Evolutionary conservation across 495 filamentous ascomycete species (phyloP).

Genomic region (Aspergillus sclerotioniger): DNA sequence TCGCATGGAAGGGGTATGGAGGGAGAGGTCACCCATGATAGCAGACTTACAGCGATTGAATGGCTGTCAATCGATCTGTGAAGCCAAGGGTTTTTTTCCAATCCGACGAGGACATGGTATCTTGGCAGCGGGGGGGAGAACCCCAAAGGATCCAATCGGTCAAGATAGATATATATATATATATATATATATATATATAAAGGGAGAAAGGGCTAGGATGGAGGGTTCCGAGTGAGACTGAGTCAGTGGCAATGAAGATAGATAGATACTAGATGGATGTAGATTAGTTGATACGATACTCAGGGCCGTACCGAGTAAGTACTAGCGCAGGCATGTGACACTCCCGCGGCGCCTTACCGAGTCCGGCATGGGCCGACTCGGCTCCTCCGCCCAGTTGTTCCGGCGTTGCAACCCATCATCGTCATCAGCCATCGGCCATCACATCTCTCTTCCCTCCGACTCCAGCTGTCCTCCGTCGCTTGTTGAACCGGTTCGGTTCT

Average conservation of each 20-base stretch:
- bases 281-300: background rate
- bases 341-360: conserved; percentile 2
- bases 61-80: conserved; percentile 48
- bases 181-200: no score
- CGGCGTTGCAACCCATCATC: conserved; percentile 18
- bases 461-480: background rate
- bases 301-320: background rate
- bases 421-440: conserved; percentile 7
- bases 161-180: background rate
- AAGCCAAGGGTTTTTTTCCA: conserved; percentile 48
- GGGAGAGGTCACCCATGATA: background rate
- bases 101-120: conserved; percentile 33
- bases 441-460: background rate
- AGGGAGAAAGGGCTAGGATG: no score
- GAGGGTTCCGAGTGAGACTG: no score
- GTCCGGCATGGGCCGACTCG: background rate
- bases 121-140: background rate
- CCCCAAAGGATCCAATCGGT: background rate
- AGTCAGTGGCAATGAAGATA: no score
- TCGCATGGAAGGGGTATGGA: background rate
- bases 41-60: conserved; percentile 45
- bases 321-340: conserved; percentile 12
- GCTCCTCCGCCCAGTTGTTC: conserved; percentile 15
- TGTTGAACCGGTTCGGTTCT: background rate
- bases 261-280: background rate